phyloP scores from a whole-genome alignment of 768 basidiomycete species.

The Dentipellis sp. region DNA sequence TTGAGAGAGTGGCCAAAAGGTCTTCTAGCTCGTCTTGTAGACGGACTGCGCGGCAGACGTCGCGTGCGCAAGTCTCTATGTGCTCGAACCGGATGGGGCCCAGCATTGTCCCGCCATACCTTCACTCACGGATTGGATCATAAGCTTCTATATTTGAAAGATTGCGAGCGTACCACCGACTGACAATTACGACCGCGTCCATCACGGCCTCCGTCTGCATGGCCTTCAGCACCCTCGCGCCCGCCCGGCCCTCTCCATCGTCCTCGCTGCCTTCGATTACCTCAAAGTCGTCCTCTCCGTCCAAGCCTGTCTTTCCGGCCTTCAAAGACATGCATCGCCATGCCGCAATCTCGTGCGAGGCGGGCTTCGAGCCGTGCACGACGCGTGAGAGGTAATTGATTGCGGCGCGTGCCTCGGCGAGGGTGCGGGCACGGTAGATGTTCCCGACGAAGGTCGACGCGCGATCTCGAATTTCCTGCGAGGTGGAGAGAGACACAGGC shows the following conservation, averaged over 20 bases:
- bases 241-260: constrained; percentile 72
- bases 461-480: constrained; percentile 69
- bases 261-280: constrained; percentile 55
- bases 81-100: constrained; percentile 70
- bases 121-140: constrained; percentile 17
- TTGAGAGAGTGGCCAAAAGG: constrained; percentile 41
- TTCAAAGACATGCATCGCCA: constrained; percentile 75
- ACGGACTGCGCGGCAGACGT: constrained; percentile 65
- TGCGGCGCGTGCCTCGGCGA: constrained; percentile 39
- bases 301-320: constrained; percentile 52
- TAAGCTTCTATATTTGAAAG: not conserved
- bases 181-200: constrained; percentile 74
- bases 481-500: constrained; percentile 42
- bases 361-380: constrained; percentile 46
- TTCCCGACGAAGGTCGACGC: constrained; percentile 64
- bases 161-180: constrained; percentile 50
- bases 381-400: constrained; percentile 47
- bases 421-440: constrained; percentile 46
- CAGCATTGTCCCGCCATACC: constrained; percentile 77
- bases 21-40: constrained; percentile 62
- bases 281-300: constrained; percentile 70
- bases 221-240: constrained; percentile 48
- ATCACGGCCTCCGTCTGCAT: constrained; percentile 65
- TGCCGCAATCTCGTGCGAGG: constrained; percentile 66
- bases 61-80: constrained; percentile 64